Percentiles rank a stretch among this genome's conserved stretches.
Conservation (phyloP, 1,284 basidiomycete species). For the Fomitopsis betulina region DNA sequence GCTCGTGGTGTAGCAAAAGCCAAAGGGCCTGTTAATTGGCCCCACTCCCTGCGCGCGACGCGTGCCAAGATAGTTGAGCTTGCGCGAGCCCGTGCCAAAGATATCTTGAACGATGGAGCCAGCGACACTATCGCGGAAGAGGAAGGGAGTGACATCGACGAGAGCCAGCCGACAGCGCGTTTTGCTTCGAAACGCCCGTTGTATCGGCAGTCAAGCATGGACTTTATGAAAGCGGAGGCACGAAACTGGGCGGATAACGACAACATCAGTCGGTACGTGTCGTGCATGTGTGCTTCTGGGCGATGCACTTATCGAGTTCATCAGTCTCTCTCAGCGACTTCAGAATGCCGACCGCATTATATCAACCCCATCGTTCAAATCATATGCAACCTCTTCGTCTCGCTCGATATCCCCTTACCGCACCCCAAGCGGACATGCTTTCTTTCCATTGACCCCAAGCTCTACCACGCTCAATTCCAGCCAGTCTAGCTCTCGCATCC, state of each 20-base stretch:
- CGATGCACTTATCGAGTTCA: conserved; percentile 9
- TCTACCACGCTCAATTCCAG: conserved; percentile 59
- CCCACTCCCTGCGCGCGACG: conserved; percentile 73
- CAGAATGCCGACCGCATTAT: conserved; percentile 59
- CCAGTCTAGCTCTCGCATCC: conserved; percentile 32
- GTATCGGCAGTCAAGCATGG: conserved; percentile 81
- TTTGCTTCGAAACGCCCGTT: conserved; percentile 48
- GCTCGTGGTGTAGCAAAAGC: conserved; percentile 66
- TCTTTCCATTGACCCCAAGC: conserved; percentile 57
- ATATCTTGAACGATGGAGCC: conserved; percentile 35
- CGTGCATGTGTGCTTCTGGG: conserved; percentile 6
- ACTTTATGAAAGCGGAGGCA: conserved; percentile 56
- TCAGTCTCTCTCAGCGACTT: conserved; percentile 63
- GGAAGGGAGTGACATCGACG: conserved; percentile 30
- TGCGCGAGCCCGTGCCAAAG: conserved; percentile 56
- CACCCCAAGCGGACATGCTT: conserved; percentile 25
- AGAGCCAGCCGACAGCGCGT: conserved; percentile 39
- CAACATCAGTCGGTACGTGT: conserved; percentile 55
- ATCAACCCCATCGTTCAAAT: conserved; percentile 49
- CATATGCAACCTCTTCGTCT: conserved; percentile 46
- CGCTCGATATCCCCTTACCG: conserved; percentile 20
- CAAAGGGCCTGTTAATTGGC: conserved; percentile 72
- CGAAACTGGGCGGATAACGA: conserved; percentile 47
- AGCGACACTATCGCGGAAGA: conserved; percentile 35
- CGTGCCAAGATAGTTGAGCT: conserved; percentile 76